Evolutionary conservation across 1,284 basidiomycete species (phyloP).

Genomic region (Clitocybe nebularis): DNA sequence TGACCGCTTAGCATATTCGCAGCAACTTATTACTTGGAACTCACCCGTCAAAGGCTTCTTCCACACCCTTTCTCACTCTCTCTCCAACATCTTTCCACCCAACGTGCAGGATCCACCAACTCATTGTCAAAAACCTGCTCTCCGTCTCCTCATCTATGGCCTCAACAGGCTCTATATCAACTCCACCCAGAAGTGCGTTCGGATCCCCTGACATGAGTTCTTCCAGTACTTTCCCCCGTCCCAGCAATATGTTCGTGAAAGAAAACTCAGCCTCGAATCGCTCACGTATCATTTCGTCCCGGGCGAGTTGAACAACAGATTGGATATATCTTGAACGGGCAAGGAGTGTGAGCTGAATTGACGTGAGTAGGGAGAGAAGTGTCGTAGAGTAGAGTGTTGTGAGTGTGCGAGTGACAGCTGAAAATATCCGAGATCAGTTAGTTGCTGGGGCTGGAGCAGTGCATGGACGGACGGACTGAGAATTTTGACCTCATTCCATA

Average conservation of each 20-base stretch:
- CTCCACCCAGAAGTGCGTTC: conserved; percentile 9
- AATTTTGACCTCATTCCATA: conserved; percentile 84
- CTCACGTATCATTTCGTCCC: conserved; percentile 55
- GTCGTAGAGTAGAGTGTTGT: conserved; percentile 81
- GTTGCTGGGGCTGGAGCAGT: not conserved
- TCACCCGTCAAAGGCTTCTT: conserved; percentile 77
- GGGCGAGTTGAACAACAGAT: conserved; percentile 62
- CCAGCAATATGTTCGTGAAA: conserved; percentile 28
- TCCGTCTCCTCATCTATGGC: conserved; percentile 59
- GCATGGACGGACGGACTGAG: conserved; percentile 48
- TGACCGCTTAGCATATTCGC: no score
- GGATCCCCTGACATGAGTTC: conserved; percentile 18
- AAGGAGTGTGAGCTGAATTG: conserved; percentile 79
- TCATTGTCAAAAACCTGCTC: conserved; percentile 77
- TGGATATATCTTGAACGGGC: conserved; percentile 80
- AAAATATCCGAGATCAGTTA: not conserved
- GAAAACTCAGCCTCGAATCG: conserved; percentile 37
- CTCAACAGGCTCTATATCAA: conserved; percentile 18
- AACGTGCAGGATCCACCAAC: conserved; percentile 88
- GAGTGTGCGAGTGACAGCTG: conserved; percentile 83
- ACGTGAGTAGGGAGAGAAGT: conserved; percentile 77
- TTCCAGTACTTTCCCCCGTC: conserved; percentile 22
- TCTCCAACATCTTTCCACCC: conserved; percentile 84
- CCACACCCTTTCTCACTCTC: conserved; percentile 68
- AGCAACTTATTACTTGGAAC: no score